Evolutionary conservation across 2,329 filamentous ascomycete species (phyloP).

Genomic region (Fusarium dimerum): DNA sequence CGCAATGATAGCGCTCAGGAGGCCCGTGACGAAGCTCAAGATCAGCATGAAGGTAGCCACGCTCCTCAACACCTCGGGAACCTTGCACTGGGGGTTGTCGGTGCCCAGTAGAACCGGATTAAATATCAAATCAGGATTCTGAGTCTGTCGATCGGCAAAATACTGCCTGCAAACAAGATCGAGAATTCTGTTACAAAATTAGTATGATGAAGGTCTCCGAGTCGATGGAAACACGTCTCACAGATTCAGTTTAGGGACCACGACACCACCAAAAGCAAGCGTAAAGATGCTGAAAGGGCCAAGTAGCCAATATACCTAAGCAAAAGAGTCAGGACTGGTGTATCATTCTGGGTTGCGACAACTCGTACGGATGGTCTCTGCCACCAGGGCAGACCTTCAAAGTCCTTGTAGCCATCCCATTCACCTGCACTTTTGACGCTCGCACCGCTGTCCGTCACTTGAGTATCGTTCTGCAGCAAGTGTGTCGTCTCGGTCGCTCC

Average conservation of each 20-base stretch:
- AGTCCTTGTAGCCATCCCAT: conserved; percentile 59
- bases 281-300: conserved; percentile 80
- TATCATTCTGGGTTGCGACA: conserved; percentile 1
- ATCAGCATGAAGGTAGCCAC: conserved; percentile 79
- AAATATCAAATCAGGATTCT: conserved; percentile 61
- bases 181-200: conserved; percentile 57
- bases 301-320: conserved; percentile 79
- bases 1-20: conserved; percentile 76
- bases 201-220: neutral
- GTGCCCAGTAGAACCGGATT: conserved; percentile 66
- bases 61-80: conserved; percentile 73
- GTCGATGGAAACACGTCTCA: conserved; percentile 35
- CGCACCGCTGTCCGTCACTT: conserved; percentile 7
- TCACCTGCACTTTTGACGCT: conserved; percentile 18
- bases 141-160: conserved; percentile 65
- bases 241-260: conserved; percentile 86
- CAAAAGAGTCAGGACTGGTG: conserved; percentile 22
- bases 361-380: conserved; percentile 59
- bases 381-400: conserved; percentile 62
- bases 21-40: conserved; percentile 71
- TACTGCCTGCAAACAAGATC: conserved; percentile 82
- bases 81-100: conserved; percentile 78
- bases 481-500: conserved; percentile 39
- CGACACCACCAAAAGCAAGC: conserved; percentile 79
- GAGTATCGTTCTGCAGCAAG: conserved; percentile 38